Conservation (phyloP, 805 yeast genomes). For the Candida arabinofermentans region DNA sequence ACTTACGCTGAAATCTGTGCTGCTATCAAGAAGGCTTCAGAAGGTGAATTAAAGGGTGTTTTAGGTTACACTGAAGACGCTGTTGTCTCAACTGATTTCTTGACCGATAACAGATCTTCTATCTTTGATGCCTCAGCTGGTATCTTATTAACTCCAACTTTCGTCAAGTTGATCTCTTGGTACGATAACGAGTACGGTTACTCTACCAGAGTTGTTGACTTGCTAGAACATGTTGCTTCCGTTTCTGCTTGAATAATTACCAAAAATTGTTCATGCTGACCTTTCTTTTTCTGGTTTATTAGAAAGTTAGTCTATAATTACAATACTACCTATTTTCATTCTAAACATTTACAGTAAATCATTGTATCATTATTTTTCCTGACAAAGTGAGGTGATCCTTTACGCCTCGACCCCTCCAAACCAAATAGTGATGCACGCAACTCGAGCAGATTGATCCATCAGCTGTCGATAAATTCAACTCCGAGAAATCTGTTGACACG, state of each 20-base stretch:
- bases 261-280: no score
- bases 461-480: no score
- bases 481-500: no score
- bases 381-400: no score
- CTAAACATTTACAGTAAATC: no score
- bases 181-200: constrained; percentile 96
- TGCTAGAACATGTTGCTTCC: constrained; percentile 76
- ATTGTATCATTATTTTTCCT: no score
- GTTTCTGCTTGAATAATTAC: constrained; percentile 30
- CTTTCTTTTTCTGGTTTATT: no score
- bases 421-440: no score
- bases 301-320: not conserved
- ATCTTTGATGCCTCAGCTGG: constrained; percentile 92
- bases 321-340: not conserved
- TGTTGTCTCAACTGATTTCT: constrained; percentile 88
- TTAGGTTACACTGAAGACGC: constrained; percentile 90
- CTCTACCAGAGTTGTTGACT: constrained; percentile 94
- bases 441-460: no score
- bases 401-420: no score
- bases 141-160: constrained; percentile 79
- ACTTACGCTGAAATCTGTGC: constrained; percentile 80
- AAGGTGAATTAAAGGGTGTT: constrained; percentile 75
- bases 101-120: constrained; percentile 78
- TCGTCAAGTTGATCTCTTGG: constrained; percentile 91
- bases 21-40: constrained; percentile 71